Evolutionary conservation across 257 asterid species (phyloP).

Genomic region (Oldenlandia corymbosa): DNA sequence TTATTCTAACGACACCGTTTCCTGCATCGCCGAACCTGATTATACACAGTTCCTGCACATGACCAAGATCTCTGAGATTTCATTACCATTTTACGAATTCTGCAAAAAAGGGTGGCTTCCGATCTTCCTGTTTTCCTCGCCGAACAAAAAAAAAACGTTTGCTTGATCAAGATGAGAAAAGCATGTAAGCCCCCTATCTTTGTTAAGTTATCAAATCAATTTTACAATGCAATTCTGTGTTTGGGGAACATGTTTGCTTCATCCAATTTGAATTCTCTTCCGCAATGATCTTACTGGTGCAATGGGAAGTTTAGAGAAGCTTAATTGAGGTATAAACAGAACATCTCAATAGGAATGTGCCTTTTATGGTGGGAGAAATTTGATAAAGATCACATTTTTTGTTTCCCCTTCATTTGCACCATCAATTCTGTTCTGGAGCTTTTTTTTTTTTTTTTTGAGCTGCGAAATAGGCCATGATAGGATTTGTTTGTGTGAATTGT

Average conservation of each 20-base stretch:
- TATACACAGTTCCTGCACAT: neutral
- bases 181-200: conserved; percentile 1
- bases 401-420: neutral
- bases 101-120: neutral
- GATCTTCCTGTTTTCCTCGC: neutral
- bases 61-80: neutral
- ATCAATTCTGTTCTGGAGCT: neutral
- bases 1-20: conserved; percentile 4
- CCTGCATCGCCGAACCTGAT: neutral
- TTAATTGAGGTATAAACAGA: neutral
- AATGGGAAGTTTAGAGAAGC: neutral
- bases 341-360: neutral
- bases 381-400: neutral
- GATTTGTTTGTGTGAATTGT: neutral
- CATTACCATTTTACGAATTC: neutral
- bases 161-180: neutral
- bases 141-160: no score
- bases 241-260: neutral
- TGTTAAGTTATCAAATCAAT: neutral
- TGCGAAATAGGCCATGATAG: neutral
- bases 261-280: neutral
- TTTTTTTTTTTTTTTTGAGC: neutral
- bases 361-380: conserved; percentile 1
- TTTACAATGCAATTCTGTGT: neutral
- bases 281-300: neutral